These are phyloP conservation scores for Candida odintsovae DNA, from an alignment of 805 yeast species.

Conservation along the genomic window DNA sequence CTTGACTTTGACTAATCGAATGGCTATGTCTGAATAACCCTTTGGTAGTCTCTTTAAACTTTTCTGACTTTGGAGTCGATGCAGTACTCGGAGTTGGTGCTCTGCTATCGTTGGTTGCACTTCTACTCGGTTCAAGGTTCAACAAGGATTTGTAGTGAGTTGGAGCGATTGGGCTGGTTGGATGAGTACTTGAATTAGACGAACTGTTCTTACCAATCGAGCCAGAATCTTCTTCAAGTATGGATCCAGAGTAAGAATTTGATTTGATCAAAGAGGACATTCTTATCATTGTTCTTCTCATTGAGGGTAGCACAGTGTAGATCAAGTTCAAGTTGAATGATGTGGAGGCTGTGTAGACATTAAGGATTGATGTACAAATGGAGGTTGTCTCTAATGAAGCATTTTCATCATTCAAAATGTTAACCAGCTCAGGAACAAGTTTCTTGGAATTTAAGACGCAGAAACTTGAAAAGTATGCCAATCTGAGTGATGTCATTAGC, in stretches of 20 bases:
- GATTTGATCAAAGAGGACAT: slow-evolving; percentile 15
- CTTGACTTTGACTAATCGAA: slow-evolving; percentile 12
- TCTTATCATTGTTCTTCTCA: slow-evolving; percentile 24
- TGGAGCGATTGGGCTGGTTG: not conserved
- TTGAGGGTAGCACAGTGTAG: slow-evolving; percentile 23
- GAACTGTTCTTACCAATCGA: slow-evolving; percentile 15
- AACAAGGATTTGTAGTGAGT: slow-evolving; percentile 7
- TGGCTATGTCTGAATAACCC: slow-evolving; percentile 20
- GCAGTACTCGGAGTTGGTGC: slow-evolving; percentile 13
- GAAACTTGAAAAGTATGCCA: slow-evolving; percentile 24
- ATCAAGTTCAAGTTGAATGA: slow-evolving; percentile 23
- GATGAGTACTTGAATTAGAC: slow-evolving; percentile 14
- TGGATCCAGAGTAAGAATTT: slow-evolving; percentile 13
- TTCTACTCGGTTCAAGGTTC: not conserved
- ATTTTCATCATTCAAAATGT: slow-evolving; percentile 25
- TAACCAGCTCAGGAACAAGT: slow-evolving; percentile 16
- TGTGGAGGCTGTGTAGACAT: slow-evolving; percentile 27
- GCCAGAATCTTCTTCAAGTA: slow-evolving; percentile 12
- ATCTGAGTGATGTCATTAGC: slow-evolving; percentile 23
- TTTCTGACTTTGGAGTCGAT: slow-evolving; percentile 22
- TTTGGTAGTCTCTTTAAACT: slow-evolving; percentile 21
- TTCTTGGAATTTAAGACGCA: slow-evolving; percentile 18
- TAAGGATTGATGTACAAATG: slow-evolving; percentile 32
- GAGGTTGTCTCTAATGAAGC: slow-evolving; percentile 27
- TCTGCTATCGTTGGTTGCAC: not conserved